Percentiles rank a stretch among this genome's conserved stretches.
Conservation (phyloP, 345 rosid genomes). For the Xanthoceras sorbifolium region DNA sequence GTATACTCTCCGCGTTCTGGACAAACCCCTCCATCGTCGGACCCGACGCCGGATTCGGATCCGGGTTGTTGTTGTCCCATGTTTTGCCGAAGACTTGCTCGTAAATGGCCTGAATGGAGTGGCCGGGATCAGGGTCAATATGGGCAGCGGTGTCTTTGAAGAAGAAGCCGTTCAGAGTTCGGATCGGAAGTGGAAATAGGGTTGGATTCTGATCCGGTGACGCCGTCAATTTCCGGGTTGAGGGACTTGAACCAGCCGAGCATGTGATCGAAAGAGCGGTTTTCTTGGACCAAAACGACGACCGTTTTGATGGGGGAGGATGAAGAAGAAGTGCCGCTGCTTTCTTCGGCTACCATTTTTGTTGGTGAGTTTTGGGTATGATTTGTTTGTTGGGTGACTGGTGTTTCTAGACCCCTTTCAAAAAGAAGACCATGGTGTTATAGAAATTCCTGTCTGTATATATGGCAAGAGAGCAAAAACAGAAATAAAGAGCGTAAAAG, state of each 20-base stretch:
- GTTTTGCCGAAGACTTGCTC: constrained; percentile 81
- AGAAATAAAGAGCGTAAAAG: no score
- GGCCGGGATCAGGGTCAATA: constrained; percentile 85
- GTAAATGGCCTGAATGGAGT: constrained; percentile 81
- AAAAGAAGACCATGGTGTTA: no score
- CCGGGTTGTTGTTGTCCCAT: constrained; percentile 52
- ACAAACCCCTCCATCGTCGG: constrained; percentile 39
- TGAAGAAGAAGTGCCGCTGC: constrained; percentile 15
- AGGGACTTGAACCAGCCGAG: constrained; percentile 83
- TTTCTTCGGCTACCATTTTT: constrained; percentile 41
- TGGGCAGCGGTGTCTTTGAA: constrained; percentile 53
- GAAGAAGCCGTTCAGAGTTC: constrained; percentile 39
- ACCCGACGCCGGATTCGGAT: constrained; percentile 35
- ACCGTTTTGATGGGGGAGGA: constrained; percentile 75
- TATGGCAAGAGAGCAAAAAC: no score
- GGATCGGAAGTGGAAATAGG: constrained; percentile 56
- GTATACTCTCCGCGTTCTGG: constrained; percentile 38
- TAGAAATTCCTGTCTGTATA: no score
- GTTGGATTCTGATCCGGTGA: constrained; percentile 69
- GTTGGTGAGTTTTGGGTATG: neutral
- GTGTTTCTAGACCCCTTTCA: no score
- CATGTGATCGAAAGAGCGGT: constrained; percentile 91
- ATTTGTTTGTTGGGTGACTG: no score
- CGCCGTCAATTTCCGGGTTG: constrained; percentile 78
- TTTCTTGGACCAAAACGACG: constrained; percentile 83